These are phyloP conservation scores for Chalciporus piperatoides DNA, from an alignment of 1,284 basidiomycete genomes.

Conservation along the genomic window DNA sequence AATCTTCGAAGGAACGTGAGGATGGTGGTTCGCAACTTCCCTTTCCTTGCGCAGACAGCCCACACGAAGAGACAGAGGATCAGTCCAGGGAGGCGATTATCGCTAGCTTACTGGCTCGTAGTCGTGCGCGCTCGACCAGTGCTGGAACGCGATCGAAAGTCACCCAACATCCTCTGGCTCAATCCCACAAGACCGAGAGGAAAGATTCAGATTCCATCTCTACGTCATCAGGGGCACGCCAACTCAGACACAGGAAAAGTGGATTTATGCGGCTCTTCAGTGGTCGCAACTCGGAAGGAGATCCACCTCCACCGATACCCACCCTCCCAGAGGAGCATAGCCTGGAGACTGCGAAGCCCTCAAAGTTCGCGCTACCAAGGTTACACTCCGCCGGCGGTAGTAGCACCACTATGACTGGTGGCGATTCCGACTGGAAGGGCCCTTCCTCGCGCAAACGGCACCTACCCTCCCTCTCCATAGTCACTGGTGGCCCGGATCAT, in stretches of 20 bases:
- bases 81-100: constrained; percentile 17
- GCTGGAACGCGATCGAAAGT: constrained; percentile 51
- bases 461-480: constrained; percentile 44
- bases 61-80: constrained; percentile 23
- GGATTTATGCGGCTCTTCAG: constrained; percentile 79
- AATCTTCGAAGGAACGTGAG: constrained; percentile 14
- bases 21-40: constrained; percentile 19
- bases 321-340: constrained; percentile 39
- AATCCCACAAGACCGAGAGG: constrained; percentile 36
- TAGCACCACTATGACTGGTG: constrained; percentile 8
- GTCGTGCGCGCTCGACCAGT: constrained; percentile 58
- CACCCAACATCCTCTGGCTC: constrained; percentile 40
- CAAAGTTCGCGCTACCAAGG: constrained; percentile 30
- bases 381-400: constrained; percentile 8
- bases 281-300: constrained; percentile 39
- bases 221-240: constrained; percentile 33
- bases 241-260: constrained; percentile 69
- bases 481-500: constrained; percentile 29
- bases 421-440: constrained; percentile 13
- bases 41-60: constrained; percentile 30
- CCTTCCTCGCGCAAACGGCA: constrained; percentile 34
- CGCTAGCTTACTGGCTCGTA: constrained; percentile 27
- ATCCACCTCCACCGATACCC: constrained; percentile 54
- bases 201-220: constrained; percentile 38
- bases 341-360: constrained; percentile 28